Evolutionary conservation across 2,329 filamentous ascomycete species (phyloP).

Genomic region (Calonectria montana): DNA sequence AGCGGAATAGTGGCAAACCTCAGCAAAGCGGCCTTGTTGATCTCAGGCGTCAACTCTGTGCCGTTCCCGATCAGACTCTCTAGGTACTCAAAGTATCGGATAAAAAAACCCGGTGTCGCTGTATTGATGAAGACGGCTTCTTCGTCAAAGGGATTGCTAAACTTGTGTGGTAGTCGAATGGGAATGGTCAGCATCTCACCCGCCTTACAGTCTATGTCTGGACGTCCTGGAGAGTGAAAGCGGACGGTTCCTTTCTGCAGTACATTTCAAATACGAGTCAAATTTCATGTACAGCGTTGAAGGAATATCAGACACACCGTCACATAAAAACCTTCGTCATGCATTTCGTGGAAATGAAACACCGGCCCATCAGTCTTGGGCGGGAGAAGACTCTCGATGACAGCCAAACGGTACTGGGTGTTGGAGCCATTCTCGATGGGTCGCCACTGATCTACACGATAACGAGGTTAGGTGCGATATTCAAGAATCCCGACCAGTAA

Average conservation of each 20-base stretch:
- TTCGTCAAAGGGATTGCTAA: conserved; percentile 40
- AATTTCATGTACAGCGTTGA: not conserved
- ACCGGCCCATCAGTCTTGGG: conserved; percentile 32
- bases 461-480: not conserved
- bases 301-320: conserved; percentile 1
- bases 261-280: not conserved
- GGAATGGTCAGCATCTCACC: conserved; percentile 37
- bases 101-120: conserved; percentile 34
- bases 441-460: conserved; percentile 31
- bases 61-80: conserved; percentile 32
- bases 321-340: conserved; percentile 37
- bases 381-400: conserved; percentile 34
- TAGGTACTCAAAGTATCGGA: conserved; percentile 37
- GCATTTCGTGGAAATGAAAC: conserved; percentile 39
- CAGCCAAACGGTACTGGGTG: conserved; percentile 32
- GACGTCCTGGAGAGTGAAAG: conserved; percentile 33
- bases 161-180: conserved; percentile 38
- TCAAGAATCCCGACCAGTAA: not conserved
- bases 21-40: conserved; percentile 29
- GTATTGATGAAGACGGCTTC: conserved; percentile 40
- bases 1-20: conserved; percentile 34
- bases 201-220: conserved; percentile 34
- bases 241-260: conserved; percentile 35
- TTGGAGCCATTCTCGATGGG: conserved; percentile 36
- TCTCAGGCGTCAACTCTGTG: conserved; percentile 29